Conservation (phyloP, 805 yeast species). For the Suhomyces emberorum region DNA sequence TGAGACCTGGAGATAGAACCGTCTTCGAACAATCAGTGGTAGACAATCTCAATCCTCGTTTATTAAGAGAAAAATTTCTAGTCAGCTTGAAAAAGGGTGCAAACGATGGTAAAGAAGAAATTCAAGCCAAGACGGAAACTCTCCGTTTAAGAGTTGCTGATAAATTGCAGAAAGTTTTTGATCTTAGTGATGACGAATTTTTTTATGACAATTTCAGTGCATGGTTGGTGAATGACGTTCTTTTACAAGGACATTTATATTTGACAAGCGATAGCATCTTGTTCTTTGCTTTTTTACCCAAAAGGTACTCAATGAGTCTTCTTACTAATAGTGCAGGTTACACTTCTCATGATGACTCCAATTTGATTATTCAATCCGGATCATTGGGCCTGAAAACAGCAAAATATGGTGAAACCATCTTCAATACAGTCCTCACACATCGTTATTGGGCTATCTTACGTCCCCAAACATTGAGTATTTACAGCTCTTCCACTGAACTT, state of each 20-base stretch:
- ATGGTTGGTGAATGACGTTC: slow-evolving; percentile 79
- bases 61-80: slow-evolving; percentile 11
- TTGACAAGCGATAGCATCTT: slow-evolving; percentile 62
- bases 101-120: slow-evolving; percentile 7
- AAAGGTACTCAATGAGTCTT: slow-evolving; percentile 13
- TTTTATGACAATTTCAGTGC: slow-evolving; percentile 62
- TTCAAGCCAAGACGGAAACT: slow-evolving; percentile 8
- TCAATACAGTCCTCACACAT: slow-evolving; percentile 33
- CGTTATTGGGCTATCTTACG: slow-evolving; percentile 82
- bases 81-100: slow-evolving; percentile 12
- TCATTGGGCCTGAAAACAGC: slow-evolving; percentile 37
- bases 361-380: slow-evolving; percentile 30
- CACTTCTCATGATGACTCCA: slow-evolving; percentile 22
- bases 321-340: slow-evolving; percentile 1
- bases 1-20: slow-evolving; percentile 5
- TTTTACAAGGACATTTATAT: slow-evolving; percentile 82
- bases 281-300: slow-evolving; percentile 79
- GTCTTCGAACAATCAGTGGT: slow-evolving; percentile 30
- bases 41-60: slow-evolving; percentile 23
- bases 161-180: slow-evolving; percentile 35
- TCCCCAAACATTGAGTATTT: slow-evolving; percentile 65
- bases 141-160: slow-evolving; percentile 30
- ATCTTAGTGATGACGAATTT: slow-evolving; percentile 52
- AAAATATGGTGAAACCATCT: slow-evolving; percentile 36
- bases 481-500: slow-evolving; percentile 68